Conservation (phyloP, 495 filamentous ascomycete species). For the Articulospora tetracladia region DNA sequence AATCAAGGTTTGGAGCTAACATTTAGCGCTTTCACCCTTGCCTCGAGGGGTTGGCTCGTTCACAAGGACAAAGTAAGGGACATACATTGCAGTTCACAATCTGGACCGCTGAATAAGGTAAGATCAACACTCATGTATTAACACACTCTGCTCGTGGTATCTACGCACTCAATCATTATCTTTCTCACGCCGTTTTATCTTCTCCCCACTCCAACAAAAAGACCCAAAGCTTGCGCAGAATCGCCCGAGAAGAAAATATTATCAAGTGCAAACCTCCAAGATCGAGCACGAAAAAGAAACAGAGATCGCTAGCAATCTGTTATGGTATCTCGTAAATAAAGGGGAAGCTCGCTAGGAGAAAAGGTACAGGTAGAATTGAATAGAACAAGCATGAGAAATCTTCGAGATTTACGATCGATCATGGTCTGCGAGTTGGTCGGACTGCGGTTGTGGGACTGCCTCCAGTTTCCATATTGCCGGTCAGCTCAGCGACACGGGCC, state of each 20-base stretch:
- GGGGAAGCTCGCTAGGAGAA: not conserved
- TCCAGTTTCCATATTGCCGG: constrained; percentile 66
- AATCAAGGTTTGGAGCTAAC: no score
- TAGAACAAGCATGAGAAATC: not conserved
- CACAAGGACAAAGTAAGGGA: no score
- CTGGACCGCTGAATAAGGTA: no score
- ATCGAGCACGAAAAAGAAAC: not conserved
- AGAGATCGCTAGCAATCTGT: constrained; percentile 8
- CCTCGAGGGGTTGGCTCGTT: no score
- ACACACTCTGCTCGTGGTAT: not conserved
- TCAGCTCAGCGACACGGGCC: constrained; percentile 91
- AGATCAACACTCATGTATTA: not conserved
- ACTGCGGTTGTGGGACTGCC: constrained; percentile 6
- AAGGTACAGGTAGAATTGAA: not conserved
- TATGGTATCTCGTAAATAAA: constrained; percentile 3
- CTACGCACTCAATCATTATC: not conserved
- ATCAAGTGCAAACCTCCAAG: constrained; percentile 1
- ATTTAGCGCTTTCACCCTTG: no score
- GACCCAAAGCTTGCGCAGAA: not conserved
- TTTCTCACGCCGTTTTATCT: not conserved
- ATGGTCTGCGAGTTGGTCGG: constrained; percentile 3
- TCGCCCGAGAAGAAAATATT: not conserved
- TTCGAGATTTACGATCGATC: constrained; percentile 3
- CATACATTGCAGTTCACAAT: no score
- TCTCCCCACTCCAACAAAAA: not conserved